These are phyloP conservation scores for Fraxinus cuspidata DNA, from an alignment of 257 asterid species.

Conservation along the genomic window DNA sequence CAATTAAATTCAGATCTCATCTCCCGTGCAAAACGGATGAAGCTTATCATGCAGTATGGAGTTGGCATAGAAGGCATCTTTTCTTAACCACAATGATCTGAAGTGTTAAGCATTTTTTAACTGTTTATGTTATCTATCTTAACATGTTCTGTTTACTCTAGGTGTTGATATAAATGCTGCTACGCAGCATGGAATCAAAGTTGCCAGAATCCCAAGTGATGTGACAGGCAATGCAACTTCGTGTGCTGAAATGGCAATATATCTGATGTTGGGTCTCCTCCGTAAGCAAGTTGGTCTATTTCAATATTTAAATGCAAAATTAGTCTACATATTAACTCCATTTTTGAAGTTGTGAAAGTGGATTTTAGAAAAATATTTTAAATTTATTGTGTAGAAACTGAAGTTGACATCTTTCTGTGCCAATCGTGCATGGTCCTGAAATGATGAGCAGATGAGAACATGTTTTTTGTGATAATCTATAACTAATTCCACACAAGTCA, in stretches of 20 bases:
- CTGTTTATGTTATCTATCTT: neutral
- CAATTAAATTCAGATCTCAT: constrained; percentile 67
- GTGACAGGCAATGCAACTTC: constrained; percentile 90
- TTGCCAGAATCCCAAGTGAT: constrained; percentile 84
- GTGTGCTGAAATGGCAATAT: constrained; percentile 98
- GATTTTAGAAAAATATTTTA: neutral
- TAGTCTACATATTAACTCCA: constrained; percentile 8
- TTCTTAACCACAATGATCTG: constrained; percentile 21
- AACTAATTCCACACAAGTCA: neutral
- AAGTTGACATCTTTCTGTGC: neutral
- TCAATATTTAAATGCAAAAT: constrained; percentile 24
- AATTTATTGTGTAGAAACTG: neutral
- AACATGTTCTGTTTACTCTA: constrained; percentile 20
- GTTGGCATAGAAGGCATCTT: constrained; percentile 89
- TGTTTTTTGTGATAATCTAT: neutral
- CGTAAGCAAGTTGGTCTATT: constrained; percentile 85
- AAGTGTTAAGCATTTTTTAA: neutral
- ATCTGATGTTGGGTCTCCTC: constrained; percentile 88
- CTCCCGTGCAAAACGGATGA: constrained; percentile 70
- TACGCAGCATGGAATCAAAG: constrained; percentile 77
- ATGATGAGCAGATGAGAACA: neutral
- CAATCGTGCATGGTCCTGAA: neutral
- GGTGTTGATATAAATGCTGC: constrained; percentile 90
- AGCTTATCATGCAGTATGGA: constrained; percentile 95
- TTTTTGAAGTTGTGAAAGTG: constrained; percentile 2